A percentile compares a stretch with the other conserved stretches of the same genome.
Evolutionary conservation across 352 stramenopile species (phyloP).

Genomic region (Phytophthora sojae): DNA sequence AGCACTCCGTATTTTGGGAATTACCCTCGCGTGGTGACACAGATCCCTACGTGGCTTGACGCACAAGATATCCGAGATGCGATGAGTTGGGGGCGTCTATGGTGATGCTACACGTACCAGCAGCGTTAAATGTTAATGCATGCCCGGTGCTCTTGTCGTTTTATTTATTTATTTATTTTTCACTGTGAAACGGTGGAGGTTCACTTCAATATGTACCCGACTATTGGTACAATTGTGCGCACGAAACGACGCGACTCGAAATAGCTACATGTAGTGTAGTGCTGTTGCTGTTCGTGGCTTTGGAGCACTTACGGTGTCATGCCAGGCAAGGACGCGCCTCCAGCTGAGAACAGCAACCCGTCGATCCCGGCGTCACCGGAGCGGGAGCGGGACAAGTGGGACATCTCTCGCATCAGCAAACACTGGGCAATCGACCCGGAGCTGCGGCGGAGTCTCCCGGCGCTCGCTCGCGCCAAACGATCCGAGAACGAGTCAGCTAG

Average conservation of each 20-base stretch:
- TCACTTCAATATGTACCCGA: constrained; percentile 31
- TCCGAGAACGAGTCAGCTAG: constrained; percentile 52
- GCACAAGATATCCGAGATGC: neutral
- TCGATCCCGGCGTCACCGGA: neutral
- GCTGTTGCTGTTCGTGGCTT: neutral
- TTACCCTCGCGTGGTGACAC: neutral
- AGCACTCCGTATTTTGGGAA: too few species aligned
- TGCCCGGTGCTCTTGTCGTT: too few species aligned
- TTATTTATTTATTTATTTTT: too few species aligned
- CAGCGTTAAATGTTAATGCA: too few species aligned
- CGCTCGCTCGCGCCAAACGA: constrained; percentile 62
- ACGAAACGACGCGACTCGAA: constrained; percentile 30
- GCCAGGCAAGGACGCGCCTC: constrained; percentile 20
- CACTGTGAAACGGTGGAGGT: too few species aligned
- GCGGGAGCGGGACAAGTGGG: constrained; percentile 44
- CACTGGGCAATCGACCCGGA: constrained; percentile 80
- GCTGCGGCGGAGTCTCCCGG: constrained; percentile 60
- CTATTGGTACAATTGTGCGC: constrained; percentile 24
- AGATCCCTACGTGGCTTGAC: neutral
- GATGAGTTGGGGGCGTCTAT: too few species aligned
- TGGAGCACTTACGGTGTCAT: constrained; percentile 11
- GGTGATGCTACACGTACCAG: too few species aligned
- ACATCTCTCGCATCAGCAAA: constrained; percentile 78
- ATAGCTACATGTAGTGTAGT: constrained; percentile 1
- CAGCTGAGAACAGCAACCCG: constrained; percentile 8